Evolutionary conservation across 768 basidiomycete genomes (phyloP).

Genomic region (Russula foetens): DNA sequence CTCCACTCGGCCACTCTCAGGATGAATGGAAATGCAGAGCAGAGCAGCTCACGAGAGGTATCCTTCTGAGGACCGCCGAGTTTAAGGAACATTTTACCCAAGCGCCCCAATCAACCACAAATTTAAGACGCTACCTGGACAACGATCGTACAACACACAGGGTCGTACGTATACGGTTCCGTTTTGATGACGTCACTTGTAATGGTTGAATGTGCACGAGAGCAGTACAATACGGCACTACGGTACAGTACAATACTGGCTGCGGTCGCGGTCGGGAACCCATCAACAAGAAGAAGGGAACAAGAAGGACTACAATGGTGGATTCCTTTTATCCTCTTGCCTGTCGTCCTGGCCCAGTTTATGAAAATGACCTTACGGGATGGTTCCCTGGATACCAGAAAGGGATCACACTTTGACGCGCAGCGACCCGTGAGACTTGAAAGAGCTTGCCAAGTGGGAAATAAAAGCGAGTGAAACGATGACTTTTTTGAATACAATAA

Average conservation of each 20-base stretch:
- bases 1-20: not conserved
- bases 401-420: not conserved
- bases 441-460: slow-evolving; percentile 7
- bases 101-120: not conserved
- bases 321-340: not conserved
- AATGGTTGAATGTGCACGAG: not conserved
- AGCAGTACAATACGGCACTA: not conserved
- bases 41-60: not conserved
- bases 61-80: not conserved
- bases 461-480: not conserved
- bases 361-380: not conserved
- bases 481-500: slow-evolving; percentile 7
- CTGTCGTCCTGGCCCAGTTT: not conserved
- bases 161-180: not conserved
- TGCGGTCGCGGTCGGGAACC: too few relatives aligned
- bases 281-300: not conserved
- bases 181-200: slow-evolving; percentile 1
- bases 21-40: not conserved
- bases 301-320: not conserved
- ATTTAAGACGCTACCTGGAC: not conserved
- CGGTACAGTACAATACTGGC: too few relatives aligned
- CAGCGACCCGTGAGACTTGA: not conserved
- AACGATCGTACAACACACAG: not conserved
- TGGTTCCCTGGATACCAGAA: slow-evolving; percentile 12
- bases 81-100: not conserved